phyloP scores from a whole-genome alignment of 768 basidiomycete genomes.

The Jaapia argillacea region DNA sequence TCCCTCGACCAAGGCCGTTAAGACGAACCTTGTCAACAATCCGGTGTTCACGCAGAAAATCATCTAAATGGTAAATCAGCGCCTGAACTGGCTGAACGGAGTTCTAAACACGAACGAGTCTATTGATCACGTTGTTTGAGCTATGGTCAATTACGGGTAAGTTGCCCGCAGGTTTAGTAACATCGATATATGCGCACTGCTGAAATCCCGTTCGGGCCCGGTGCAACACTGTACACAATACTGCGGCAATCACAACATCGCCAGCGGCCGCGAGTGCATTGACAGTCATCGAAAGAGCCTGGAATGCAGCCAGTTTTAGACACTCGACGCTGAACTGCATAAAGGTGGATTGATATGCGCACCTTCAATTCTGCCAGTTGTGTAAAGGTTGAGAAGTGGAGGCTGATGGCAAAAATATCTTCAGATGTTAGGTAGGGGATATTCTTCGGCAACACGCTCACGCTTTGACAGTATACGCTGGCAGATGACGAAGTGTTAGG shows the following conservation, averaged over 20 bases:
- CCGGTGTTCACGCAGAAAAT: constrained; percentile 2
- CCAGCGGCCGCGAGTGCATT: constrained; percentile 38
- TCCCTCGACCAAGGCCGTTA: no score
- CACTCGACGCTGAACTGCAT: no score
- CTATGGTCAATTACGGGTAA: background rate
- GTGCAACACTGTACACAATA: constrained; percentile 32
- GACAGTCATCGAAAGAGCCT: constrained; percentile 39
- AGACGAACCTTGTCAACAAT: no score
- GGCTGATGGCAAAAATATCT: background rate
- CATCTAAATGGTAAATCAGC: background rate
- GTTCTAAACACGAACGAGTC: background rate
- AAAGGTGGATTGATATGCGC: no score
- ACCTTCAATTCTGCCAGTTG: background rate
- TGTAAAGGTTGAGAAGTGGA: background rate
- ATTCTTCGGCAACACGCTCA: background rate
- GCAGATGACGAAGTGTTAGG: no score
- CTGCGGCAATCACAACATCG: constrained; percentile 38
- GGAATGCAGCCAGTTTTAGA: background rate
- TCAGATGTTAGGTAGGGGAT: background rate
- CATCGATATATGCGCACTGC: no score
- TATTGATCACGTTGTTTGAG: background rate
- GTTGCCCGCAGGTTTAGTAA: no score
- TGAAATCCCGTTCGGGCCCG: background rate
- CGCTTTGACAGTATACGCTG: background rate
- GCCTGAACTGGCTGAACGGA: background rate